phyloP scores from a whole-genome alignment of 352 stramenopile species.

The Globisporangium yorkense region DNA sequence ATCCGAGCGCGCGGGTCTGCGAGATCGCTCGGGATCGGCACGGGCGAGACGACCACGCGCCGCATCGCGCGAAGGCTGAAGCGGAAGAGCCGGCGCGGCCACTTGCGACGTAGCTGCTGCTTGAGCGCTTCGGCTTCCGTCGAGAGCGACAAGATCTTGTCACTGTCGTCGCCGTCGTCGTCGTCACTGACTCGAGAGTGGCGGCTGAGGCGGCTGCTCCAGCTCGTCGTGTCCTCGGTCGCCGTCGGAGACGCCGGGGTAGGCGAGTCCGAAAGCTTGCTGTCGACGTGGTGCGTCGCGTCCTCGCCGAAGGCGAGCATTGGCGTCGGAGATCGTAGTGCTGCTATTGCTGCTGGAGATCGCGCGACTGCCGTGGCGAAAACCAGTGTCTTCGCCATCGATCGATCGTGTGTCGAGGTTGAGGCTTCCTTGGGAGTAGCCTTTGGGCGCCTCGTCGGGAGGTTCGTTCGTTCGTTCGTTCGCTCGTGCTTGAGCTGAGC shows the following conservation, averaged over 20 bases:
- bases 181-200: neutral
- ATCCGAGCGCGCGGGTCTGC: constrained; percentile 21
- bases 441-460: no score
- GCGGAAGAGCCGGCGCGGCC: constrained; percentile 16
- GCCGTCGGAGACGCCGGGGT: neutral
- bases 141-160: neutral
- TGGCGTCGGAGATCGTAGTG: no score
- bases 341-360: neutral
- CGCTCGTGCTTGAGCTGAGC: no score
- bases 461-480: no score
- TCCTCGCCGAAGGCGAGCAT: neutral
- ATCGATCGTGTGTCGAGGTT: neutral
- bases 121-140: constrained; percentile 12
- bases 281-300: no score
- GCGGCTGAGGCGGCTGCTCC: neutral
- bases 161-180: neutral
- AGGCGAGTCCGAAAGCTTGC: neutral
- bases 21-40: constrained; percentile 35
- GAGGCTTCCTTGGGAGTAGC: no score
- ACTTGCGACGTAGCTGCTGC: constrained; percentile 11
- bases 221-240: neutral
- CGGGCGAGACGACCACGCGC: constrained; percentile 33
- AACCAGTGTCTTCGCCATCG: neutral
- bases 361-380: neutral
- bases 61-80: constrained; percentile 36